Evolutionary conservation across 306 rosid genomes (phyloP).

Genomic region (Cotoneaster glaucophyllus): DNA sequence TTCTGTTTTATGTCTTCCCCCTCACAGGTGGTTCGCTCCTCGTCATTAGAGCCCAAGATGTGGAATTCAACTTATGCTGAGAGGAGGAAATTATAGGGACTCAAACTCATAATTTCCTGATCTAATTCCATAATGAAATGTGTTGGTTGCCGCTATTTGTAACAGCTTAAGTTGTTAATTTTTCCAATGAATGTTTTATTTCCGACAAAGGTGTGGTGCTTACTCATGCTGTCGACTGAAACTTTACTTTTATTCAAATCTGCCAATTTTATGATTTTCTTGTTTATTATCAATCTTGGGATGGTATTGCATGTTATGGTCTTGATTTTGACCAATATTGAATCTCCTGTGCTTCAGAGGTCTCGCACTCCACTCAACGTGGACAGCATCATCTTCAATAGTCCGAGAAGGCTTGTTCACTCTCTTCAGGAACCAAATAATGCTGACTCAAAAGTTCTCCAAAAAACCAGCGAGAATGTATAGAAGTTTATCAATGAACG

Average conservation of each 20-base stretch:
- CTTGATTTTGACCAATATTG: constrained; percentile 2
- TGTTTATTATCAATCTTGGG: not conserved
- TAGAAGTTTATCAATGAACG: too few species aligned
- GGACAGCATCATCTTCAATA: constrained; percentile 36
- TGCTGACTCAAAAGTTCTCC: too few species aligned
- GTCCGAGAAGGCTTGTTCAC: too few species aligned
- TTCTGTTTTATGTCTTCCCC: not conserved
- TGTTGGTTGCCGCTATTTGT: not conserved
- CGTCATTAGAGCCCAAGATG: not conserved
- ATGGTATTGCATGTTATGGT: constrained; percentile 3
- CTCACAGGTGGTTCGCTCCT: not conserved
- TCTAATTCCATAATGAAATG: not conserved
- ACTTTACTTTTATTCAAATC: not conserved
- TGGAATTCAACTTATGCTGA: not conserved
- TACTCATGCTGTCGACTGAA: not conserved
- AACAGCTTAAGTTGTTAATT: not conserved
- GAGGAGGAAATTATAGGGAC: not conserved
- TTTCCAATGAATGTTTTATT: not conserved
- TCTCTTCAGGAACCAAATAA: too few species aligned
- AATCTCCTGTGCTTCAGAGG: constrained; percentile 42
- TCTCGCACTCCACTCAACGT: constrained; percentile 29
- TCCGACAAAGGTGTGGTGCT: not conserved
- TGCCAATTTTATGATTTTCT: not conserved
- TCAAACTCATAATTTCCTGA: not conserved
- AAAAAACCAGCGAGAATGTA: too few species aligned